These are phyloP conservation scores for Vigna trinervia DNA, from an alignment of 306 rosid genomes.

Conservation along the genomic window DNA sequence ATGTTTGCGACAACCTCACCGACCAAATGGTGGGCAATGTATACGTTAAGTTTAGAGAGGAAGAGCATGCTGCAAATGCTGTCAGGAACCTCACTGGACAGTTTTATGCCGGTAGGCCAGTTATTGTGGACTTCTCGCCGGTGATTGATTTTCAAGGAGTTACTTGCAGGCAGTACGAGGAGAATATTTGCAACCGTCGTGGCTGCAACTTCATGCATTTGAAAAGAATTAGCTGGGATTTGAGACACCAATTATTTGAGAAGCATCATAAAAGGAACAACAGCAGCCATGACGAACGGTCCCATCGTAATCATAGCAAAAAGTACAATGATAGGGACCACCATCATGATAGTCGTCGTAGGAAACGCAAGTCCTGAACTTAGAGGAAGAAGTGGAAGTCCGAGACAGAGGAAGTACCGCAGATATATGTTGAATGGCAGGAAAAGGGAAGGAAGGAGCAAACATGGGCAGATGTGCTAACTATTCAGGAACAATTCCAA, in stretches of 20 bases:
- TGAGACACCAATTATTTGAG: slow-evolving; percentile 73
- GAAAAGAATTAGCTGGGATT: slow-evolving; percentile 74
- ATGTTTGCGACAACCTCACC: slow-evolving; percentile 75
- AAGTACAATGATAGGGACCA: slow-evolving; percentile 68
- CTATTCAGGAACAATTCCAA: too few species aligned
- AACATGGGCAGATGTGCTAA: too few species aligned
- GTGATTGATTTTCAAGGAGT: slow-evolving; percentile 76
- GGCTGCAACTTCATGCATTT: slow-evolving; percentile 81
- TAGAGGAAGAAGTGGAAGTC: slow-evolving; percentile 60
- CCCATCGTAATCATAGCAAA: slow-evolving; percentile 59
- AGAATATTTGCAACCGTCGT: slow-evolving; percentile 75
- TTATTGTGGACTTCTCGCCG: slow-evolving; percentile 75
- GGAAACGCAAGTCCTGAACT: slow-evolving; percentile 67
- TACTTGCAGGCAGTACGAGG: slow-evolving; percentile 80
- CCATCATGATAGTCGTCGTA: slow-evolving; percentile 61
- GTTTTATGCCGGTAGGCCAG: slow-evolving; percentile 75
- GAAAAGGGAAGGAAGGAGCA: too few species aligned
- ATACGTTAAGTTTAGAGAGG: slow-evolving; percentile 74
- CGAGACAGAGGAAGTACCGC: slow-evolving; percentile 55
- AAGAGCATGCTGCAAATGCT: slow-evolving; percentile 69
- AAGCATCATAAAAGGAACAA: slow-evolving; percentile 63
- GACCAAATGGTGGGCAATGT: slow-evolving; percentile 86
- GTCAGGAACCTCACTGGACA: slow-evolving; percentile 63
- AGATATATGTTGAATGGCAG: background rate
- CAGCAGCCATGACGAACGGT: slow-evolving; percentile 69